Percentiles rank a stretch among this genome's conserved stretches.
Conservation (phyloP, 352 stramenopile genomes). For the Phytophthora meadii region DNA sequence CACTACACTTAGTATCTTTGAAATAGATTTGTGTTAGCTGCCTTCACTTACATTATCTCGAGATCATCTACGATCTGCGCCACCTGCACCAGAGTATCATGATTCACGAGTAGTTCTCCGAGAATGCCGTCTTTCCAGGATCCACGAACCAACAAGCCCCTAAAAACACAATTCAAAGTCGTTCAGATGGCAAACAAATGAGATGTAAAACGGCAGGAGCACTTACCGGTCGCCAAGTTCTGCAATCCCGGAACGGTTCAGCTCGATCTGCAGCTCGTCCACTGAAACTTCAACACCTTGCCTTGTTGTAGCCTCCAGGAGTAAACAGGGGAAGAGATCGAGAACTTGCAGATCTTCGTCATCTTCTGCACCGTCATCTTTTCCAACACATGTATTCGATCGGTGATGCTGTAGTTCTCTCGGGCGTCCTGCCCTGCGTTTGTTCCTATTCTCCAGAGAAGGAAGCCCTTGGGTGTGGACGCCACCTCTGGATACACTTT, state of each 20-base stretch:
- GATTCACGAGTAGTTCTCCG: constrained; percentile 40
- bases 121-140: constrained; percentile 46
- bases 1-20: background rate
- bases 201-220: background rate
- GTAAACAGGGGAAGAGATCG: constrained; percentile 43
- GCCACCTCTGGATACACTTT: constrained; percentile 10
- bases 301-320: constrained; percentile 73
- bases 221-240: constrained; percentile 59
- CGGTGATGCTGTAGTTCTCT: constrained; percentile 16
- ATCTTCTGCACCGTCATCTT: constrained; percentile 28
- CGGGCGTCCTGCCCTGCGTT: constrained; percentile 20
- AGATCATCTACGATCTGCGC: constrained; percentile 72
- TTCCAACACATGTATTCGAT: background rate
- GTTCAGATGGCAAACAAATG: background rate
- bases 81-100: constrained; percentile 47
- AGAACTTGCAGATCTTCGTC: constrained; percentile 37
- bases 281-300: constrained; percentile 64
- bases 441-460: constrained; percentile 24
- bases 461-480: constrained; percentile 13
- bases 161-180: constrained; percentile 23
- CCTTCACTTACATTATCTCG: constrained; percentile 65
- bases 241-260: constrained; percentile 24
- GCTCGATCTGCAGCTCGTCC: constrained; percentile 72
- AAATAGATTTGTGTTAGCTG: background rate
- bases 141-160: constrained; percentile 61